Percentiles rank a stretch among this genome's conserved stretches.
These are phyloP conservation scores for Fusarium goolgardi DNA, from an alignment of 2,329 filamentous ascomycete genomes.

Conservation along the genomic window DNA sequence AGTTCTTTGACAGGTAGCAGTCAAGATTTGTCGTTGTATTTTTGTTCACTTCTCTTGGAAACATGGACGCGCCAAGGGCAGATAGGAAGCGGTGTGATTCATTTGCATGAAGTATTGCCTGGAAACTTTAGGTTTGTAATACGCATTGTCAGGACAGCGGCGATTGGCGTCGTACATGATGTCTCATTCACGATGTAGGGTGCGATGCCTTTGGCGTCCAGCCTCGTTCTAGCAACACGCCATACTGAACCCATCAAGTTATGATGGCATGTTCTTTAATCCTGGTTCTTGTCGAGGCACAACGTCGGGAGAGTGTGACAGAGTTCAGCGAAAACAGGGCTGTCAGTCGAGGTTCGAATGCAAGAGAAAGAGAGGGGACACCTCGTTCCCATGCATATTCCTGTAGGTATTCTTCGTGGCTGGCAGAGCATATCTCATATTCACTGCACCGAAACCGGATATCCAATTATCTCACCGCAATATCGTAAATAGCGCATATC, in stretches of 20 bases:
- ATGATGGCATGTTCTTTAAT: rapidly evolving
- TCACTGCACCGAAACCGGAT: background rate
- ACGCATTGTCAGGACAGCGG: background rate
- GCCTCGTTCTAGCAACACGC: background rate
- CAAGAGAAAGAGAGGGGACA: background rate
- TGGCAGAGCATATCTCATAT: background rate
- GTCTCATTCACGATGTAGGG: background rate
- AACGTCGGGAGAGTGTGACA: background rate
- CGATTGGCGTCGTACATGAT: background rate
- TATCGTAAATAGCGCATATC: background rate
- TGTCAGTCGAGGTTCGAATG: background rate
- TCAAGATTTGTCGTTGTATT: background rate
- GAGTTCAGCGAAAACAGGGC: background rate
- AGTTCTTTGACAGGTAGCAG: background rate
- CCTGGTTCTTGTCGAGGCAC: background rate
- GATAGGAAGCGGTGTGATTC: too few relatives aligned
- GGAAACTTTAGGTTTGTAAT: background rate
- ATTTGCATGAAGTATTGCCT: background rate
- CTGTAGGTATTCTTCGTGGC: background rate
- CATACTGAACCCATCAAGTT: background rate
- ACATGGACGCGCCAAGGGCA: too few relatives aligned
- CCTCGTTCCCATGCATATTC: background rate
- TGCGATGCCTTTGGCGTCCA: background rate
- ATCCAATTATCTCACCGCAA: background rate
- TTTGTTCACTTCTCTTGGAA: background rate